Conservation (phyloP, 805 yeast species). For the Peterozyma toletana region DNA sequence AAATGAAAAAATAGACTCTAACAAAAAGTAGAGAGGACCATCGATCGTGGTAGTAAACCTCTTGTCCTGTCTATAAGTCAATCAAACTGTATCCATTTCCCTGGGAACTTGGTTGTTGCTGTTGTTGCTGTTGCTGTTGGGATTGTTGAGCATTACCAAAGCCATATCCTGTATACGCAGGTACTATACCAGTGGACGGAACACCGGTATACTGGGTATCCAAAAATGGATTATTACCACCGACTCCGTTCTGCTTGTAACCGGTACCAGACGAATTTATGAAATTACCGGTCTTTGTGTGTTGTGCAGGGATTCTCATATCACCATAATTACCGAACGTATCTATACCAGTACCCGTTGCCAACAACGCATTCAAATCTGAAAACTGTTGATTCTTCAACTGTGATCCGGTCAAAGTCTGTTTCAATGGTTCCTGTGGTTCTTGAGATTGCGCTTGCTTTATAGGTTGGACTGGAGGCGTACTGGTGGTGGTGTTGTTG, state of each 20-base stretch:
- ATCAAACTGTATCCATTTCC: constrained; percentile 19
- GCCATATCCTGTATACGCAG: constrained; percentile 90
- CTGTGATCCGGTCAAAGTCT: constrained; percentile 43
- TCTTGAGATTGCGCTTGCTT: constrained; percentile 22
- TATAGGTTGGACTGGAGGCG: constrained; percentile 15
- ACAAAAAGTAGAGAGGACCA: no score
- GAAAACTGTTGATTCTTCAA: constrained; percentile 51
- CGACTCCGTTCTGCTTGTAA: constrained; percentile 38
- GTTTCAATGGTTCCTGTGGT: constrained; percentile 31
- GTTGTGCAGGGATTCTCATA: constrained; percentile 85
- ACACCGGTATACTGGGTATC: constrained; percentile 70
- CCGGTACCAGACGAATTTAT: constrained; percentile 89
- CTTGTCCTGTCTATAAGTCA: constrained; percentile 15
- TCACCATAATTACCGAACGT: constrained; percentile 89
- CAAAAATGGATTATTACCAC: constrained; percentile 47
- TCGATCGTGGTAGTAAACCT: no score
- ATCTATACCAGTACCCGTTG: constrained; percentile 87
- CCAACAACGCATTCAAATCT: constrained; percentile 71
- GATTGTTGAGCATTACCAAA: constrained; percentile 67
- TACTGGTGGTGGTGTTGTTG: constrained; percentile 23
- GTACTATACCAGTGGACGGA: constrained; percentile 56
- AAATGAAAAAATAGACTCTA: no score
- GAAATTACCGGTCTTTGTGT: constrained; percentile 74
- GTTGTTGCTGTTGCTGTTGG: constrained; percentile 16
- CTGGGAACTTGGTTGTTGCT: neutral